Evolutionary conservation across 306 rosid species (phyloP).

Genomic region (Fragaria nilgerrensis): DNA sequence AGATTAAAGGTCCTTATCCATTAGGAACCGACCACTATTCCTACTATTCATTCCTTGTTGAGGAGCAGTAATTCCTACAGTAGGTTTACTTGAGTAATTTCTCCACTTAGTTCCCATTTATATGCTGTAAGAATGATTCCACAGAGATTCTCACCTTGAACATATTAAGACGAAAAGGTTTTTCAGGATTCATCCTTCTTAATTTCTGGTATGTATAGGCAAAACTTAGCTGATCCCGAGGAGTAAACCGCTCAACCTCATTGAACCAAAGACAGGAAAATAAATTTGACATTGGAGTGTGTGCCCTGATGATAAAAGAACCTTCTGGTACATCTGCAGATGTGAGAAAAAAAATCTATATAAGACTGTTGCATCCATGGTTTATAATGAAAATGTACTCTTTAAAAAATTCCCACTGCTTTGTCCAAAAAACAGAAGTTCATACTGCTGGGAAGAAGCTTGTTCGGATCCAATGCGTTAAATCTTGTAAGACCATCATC

Average conservation of each 20-base stretch:
- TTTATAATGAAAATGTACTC: not conserved
- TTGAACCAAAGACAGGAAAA: slow-evolving; percentile 98
- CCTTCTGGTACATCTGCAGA: slow-evolving; percentile 89
- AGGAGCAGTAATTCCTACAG: not conserved
- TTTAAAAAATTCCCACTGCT: slow-evolving; percentile 54
- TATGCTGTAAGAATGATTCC: slow-evolving; percentile 8
- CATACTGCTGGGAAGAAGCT: slow-evolving; percentile 91
- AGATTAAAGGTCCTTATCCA: not conserved
- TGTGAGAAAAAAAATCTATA: not conserved
- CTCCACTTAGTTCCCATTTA: slow-evolving; percentile 14
- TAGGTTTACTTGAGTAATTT: not conserved
- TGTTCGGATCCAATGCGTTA: slow-evolving; percentile 62
- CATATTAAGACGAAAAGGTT: slow-evolving; percentile 83
- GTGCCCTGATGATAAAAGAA: slow-evolving; percentile 89
- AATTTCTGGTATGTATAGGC: slow-evolving; percentile 90
- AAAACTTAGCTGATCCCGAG: slow-evolving; percentile 97
- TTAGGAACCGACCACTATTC: not conserved
- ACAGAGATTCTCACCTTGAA: slow-evolving; percentile 66
- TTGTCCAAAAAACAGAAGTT: slow-evolving; percentile 8
- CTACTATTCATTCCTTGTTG: not conserved
- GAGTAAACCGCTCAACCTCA: slow-evolving; percentile 88
- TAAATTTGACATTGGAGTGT: slow-evolving; percentile 94
- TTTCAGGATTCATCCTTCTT: slow-evolving; percentile 83
- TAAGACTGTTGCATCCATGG: slow-evolving; percentile 8
- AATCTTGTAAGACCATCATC: slow-evolving; percentile 77